A percentile compares a stretch with the other conserved stretches of the same genome.
These are phyloP conservation scores for Notholithocarpus densiflorus DNA, from an alignment of 306 rosid species.

Conservation along the genomic window DNA sequence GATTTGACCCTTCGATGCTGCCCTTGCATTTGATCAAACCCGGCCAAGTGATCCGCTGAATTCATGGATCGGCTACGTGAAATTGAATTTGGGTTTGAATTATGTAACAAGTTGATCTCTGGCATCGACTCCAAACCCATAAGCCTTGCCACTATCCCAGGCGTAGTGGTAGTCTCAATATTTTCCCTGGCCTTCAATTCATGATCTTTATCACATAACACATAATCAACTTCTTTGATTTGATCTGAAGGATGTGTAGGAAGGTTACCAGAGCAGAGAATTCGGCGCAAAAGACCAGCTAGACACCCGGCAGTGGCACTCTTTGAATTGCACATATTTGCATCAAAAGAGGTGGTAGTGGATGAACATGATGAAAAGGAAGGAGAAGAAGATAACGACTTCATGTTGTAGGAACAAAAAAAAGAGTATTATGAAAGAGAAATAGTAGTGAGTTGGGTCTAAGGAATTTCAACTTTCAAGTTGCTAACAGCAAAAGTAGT, in stretches of 20 bases:
- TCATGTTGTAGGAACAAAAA: conserved; percentile 37
- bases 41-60: conserved; percentile 46
- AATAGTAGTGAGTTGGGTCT: conserved; percentile 13
- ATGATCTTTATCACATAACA: conserved; percentile 19
- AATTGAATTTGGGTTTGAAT: conserved; percentile 23
- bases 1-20: conserved; percentile 45
- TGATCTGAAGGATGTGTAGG: conserved; percentile 75
- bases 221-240: conserved; percentile 30
- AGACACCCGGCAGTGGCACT: conserved; percentile 56
- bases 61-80: conserved; percentile 60
- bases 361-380: conserved; percentile 47
- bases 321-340: conserved; percentile 48
- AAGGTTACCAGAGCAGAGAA: conserved; percentile 70
- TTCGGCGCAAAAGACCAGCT: conserved; percentile 57
- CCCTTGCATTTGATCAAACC: conserved; percentile 26
- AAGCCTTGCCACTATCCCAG: conserved; percentile 72
- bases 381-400: conserved; percentile 38
- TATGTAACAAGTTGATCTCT: conserved; percentile 23
- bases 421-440: conserved; percentile 1
- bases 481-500: conserved; percentile 23
- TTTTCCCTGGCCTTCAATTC: conserved; percentile 21
- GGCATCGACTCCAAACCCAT: conserved; percentile 81
- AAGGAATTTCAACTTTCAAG: conserved; percentile 34
- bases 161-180: conserved; percentile 24
- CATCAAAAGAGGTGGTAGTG: conserved; percentile 30